Evolutionary conservation across 2,329 filamentous ascomycete species (phyloP), one percentile per base, ranked within the genome.

Genomic region (Curvularia sp.): DNA sequence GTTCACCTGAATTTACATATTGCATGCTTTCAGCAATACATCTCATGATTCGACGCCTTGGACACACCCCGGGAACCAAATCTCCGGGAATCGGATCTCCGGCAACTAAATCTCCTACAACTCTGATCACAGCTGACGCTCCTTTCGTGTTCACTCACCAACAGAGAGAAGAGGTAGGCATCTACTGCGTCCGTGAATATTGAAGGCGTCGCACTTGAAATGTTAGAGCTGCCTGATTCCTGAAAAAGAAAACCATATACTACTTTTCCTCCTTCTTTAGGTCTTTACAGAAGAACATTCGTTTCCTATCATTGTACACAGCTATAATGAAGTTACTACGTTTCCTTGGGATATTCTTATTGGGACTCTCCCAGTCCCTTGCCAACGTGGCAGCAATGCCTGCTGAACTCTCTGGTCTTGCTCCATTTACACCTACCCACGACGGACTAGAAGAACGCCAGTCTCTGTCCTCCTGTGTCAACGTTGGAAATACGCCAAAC

Each of bases 401-500:
- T 15, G 58, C 60, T 41, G 64, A 72, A 43, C 56, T 39, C 35
- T 43, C 67, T 33, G 54, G 58, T 1, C 53, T 66, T 24, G 38
- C 56, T 51, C 60, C 51, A 39, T 43, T 57, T 39, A 60, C 58
- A 38, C 49, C 49, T 31, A 53, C 51, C 20, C 56, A 54, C 10
- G 28, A 54, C 33, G 39, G 28, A n/a, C 57, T 70, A 8, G 62
- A 67, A 13, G 56, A 65, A 44, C 65, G 66, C 26, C 70, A 73
- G 28, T 56, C 58, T 1, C 28, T 61, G 12, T 20, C 52, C 13
- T 39, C 44, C 5, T 65, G 63, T 50, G 13, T 41, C 13, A 43
- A 53, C 22, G 79, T 76, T 54, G 74, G 64, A 18, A 71, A 80
- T 65, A 70, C 74, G 1, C 73, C 78, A 9, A 72, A 63, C 12